Evolutionary conservation across 73 alveolate species (phyloP), one percentile per base, ranked within the genome.

Genomic region (Paramecium biaurelia): DNA sequence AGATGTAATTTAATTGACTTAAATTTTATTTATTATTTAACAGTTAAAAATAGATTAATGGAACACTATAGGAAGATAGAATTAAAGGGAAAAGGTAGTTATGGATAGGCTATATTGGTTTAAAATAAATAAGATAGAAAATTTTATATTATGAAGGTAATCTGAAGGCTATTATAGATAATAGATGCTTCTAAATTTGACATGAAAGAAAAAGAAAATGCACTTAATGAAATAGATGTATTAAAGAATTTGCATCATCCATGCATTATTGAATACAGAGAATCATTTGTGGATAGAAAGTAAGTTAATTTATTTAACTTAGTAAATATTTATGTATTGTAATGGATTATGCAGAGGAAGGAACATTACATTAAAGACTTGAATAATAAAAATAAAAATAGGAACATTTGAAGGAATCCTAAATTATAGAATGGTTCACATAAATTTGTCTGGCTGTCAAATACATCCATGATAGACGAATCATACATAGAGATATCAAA

Each of bases 281-380:
- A 93, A 53, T 85, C 94, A 7, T 93, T 93, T 70, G 93, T 86
- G 1, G 93, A 93, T 90, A 82, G 94, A 49, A 92, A 70, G 94
- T 89, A 89, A 53, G 8, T 18, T 2, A 4, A 10, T 26, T 14
- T 85, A 30, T 26, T 7, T 8, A 53, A 28, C 5, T 41, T 35
- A 89, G 94, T 42, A 84, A 94, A 84, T 95, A 76, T 90, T 57
- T 96, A 45, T 96, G 96, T 94, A 96, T 96, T 38, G 96, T 95
- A 47, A 96, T 96, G 98, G 99, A 96, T 89, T 96, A 95, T 79
- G 98, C 98, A 7, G 98, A 96, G 59, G 98, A 96, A 24, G 99
- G 99, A 57, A 98, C 94, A 53, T 88, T 96, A 42, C 88, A 95
- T 59, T 76, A 92, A 92, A 93, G 95, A 92, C 92, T 96, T 42